phyloP scores from a whole-genome alignment of 805 yeast genomes.

The Torulaspora delbrueckii region DNA sequence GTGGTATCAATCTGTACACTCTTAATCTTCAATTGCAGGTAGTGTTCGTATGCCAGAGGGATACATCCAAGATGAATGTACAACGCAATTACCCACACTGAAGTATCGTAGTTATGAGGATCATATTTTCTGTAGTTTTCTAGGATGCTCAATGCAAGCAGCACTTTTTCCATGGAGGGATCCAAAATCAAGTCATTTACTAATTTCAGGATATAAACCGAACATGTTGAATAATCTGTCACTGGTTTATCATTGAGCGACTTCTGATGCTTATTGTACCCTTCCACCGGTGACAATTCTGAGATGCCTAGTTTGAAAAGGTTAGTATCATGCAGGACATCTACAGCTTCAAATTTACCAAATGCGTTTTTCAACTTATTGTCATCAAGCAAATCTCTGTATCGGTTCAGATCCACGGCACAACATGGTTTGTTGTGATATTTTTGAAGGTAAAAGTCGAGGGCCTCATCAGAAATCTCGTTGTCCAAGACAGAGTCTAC shows the following conservation, averaged over 20 bases:
- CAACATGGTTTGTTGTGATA: slow-evolving; percentile 62
- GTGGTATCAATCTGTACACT: slow-evolving; percentile 73
- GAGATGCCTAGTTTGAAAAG: slow-evolving; percentile 24
- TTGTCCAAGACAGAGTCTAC: slow-evolving; percentile 28
- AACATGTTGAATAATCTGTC: slow-evolving; percentile 69
- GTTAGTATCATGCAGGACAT: slow-evolving; percentile 49
- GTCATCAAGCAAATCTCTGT: slow-evolving; percentile 26
- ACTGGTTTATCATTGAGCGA: slow-evolving; percentile 40
- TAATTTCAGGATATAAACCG: slow-evolving; percentile 58
- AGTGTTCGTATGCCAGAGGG: slow-evolving; percentile 47
- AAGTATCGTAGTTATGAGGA: slow-evolving; percentile 65
- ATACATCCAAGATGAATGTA: slow-evolving; percentile 56
- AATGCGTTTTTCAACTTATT: slow-evolving; percentile 17
- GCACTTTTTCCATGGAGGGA: slow-evolving; percentile 24
- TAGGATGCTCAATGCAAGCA: slow-evolving; percentile 49
- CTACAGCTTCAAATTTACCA: slow-evolving; percentile 24
- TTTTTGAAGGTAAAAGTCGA: slow-evolving; percentile 40
- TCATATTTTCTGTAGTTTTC: slow-evolving; percentile 54
- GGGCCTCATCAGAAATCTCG: slow-evolving; percentile 28
- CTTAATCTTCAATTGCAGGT: slow-evolving; percentile 54
- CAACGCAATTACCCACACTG: slow-evolving; percentile 64
- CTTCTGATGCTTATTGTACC: slow-evolving; percentile 39
- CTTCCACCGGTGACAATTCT: slow-evolving; percentile 26
- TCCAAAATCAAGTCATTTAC: slow-evolving; percentile 37
- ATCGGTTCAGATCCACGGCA: slow-evolving; percentile 50